A percentile compares a stretch with the other conserved stretches of the same genome.
These are phyloP conservation scores for Penicillium fimorum DNA, from an alignment of 495 filamentous ascomycete genomes.

Conservation along the genomic window DNA sequence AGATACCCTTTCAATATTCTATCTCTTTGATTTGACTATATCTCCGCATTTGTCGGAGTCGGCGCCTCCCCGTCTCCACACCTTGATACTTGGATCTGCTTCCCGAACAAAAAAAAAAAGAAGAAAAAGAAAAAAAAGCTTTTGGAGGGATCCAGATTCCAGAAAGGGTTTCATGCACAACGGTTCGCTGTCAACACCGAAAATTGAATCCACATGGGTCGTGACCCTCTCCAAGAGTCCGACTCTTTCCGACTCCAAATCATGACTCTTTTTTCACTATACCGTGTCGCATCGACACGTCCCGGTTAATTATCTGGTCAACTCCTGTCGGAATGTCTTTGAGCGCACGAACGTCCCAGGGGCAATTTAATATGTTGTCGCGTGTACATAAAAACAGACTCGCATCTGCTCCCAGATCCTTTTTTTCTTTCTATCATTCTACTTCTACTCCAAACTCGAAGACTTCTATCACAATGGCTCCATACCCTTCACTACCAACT, in stretches of 20 bases:
- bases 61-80: constrained; percentile 21
- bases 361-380: constrained; percentile 34
- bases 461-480: constrained; percentile 39
- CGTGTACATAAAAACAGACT: constrained; percentile 40
- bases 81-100: constrained; percentile 20
- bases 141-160: constrained; percentile 35
- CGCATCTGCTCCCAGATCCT: constrained; percentile 23
- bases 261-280: constrained; percentile 30
- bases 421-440: constrained; percentile 25
- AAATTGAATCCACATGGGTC: constrained; percentile 32
- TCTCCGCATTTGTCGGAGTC: constrained; percentile 20
- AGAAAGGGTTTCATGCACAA: constrained; percentile 26
- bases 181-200: constrained; percentile 45
- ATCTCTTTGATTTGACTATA: constrained; percentile 5
- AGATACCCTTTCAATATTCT: background rate
- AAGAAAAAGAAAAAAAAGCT: constrained; percentile 30
- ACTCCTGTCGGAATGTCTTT: constrained; percentile 38
- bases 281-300: constrained; percentile 25
- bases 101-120: constrained; percentile 19
- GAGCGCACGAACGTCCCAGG: constrained; percentile 34
- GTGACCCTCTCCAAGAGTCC: constrained; percentile 30
- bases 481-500: constrained; percentile 31
- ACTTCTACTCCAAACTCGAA: constrained; percentile 21
- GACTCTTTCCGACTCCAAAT: constrained; percentile 41
- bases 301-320: constrained; percentile 35